These are phyloP conservation scores for Eucalyptus cloeziana DNA, from an alignment of 345 rosid species.

Conservation along the genomic window DNA sequence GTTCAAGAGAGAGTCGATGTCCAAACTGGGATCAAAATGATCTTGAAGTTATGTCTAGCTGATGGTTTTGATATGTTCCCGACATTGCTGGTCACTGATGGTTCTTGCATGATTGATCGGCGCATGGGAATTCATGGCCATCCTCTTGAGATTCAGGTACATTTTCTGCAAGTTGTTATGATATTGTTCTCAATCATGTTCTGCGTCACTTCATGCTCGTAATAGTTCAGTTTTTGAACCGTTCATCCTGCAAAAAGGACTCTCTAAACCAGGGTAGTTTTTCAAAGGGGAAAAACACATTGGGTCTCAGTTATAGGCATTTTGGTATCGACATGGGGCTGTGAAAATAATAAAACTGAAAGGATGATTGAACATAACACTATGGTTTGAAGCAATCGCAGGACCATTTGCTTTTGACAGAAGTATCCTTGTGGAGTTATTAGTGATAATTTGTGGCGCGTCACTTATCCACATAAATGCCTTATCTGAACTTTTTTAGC, in stretches of 20 bases:
- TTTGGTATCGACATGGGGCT: not conserved
- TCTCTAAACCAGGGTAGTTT: not conserved
- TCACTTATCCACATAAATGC: not conserved
- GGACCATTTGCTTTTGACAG: not conserved
- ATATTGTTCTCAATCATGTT: not conserved
- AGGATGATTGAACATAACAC: not conserved
- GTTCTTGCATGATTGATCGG: conserved; percentile 98
- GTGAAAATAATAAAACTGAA: not conserved
- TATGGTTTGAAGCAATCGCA: not conserved
- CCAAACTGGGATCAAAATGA: conserved; percentile 95
- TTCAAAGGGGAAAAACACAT: not conserved
- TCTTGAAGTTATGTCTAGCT: conserved; percentile 79
- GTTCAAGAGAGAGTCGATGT: conserved; percentile 92
- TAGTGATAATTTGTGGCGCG: not conserved
- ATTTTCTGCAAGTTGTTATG: not conserved
- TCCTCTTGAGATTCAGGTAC: conserved; percentile 91
- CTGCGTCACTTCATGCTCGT: not conserved
- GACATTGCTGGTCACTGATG: conserved; percentile 89
- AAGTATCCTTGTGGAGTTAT: not conserved
- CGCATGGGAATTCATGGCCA: conserved; percentile 99
- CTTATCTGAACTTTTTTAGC: not conserved
- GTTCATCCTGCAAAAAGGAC: not conserved
- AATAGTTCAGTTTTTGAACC: not conserved
- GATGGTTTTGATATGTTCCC: conserved; percentile 99
- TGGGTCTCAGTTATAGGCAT: not conserved